Percentiles rank a stretch among this genome's conserved stretches.
Evolutionary conservation across 1,284 basidiomycete species (phyloP).

Genomic region (Puccinia hordei): DNA sequence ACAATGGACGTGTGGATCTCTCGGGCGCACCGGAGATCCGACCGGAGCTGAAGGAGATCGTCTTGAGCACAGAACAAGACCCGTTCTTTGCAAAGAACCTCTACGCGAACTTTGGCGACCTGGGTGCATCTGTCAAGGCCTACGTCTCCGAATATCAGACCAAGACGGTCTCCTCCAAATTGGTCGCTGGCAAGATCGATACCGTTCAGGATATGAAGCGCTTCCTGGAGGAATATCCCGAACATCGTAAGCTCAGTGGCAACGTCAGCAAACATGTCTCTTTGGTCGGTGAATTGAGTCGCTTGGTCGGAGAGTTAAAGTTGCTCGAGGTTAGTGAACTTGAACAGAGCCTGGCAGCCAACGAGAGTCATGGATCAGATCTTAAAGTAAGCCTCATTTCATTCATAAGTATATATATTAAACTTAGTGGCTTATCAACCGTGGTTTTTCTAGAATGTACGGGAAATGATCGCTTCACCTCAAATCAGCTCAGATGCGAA

Average conservation of each 20-base stretch:
- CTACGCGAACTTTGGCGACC: slow-evolving; percentile 92
- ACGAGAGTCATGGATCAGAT: slow-evolving; percentile 77
- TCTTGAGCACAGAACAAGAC: slow-evolving; percentile 86
- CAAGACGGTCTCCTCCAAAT: slow-evolving; percentile 69
- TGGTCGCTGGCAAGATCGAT: slow-evolving; percentile 69
- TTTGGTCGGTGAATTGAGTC: slow-evolving; percentile 89
- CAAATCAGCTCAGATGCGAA: slow-evolving; percentile 77
- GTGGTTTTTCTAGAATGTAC: slow-evolving; percentile 68
- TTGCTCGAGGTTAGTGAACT: slow-evolving; percentile 88
- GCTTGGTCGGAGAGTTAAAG: slow-evolving; percentile 81
- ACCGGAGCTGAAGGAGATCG: slow-evolving; percentile 90
- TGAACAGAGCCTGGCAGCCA: slow-evolving; percentile 92
- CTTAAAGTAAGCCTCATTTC: slow-evolving; percentile 67
- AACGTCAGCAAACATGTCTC: slow-evolving; percentile 99
- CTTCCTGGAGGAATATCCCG: slow-evolving; percentile 98
- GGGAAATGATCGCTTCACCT: slow-evolving; percentile 71
- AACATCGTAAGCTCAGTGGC: slow-evolving; percentile 91
- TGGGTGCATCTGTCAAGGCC: slow-evolving; percentile 86
- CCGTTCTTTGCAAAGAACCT: slow-evolving; percentile 91
- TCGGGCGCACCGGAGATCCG: slow-evolving; percentile 80
- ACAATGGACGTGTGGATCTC: slow-evolving; percentile 87
- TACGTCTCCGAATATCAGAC: slow-evolving; percentile 95
- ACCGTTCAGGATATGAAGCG: slow-evolving; percentile 96
- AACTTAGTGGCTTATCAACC: background rate
- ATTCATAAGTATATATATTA: background rate